These are phyloP conservation scores for Triangularia setosa DNA, from an alignment of 2,329 filamentous ascomycete genomes.

Conservation along the genomic window DNA sequence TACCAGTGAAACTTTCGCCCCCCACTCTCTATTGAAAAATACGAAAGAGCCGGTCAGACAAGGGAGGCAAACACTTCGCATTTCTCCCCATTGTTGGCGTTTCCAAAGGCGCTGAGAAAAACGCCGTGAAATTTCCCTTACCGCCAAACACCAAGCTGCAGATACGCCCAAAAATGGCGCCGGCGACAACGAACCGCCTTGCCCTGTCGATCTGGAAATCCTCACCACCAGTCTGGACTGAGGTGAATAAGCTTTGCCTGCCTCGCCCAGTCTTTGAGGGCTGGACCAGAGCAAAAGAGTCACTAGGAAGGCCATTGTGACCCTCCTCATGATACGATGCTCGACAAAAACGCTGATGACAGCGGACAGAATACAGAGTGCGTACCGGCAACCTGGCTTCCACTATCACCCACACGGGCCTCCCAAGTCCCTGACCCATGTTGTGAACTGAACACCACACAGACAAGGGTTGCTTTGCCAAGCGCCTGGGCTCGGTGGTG, in stretches of 20 bases:
- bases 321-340: background rate
- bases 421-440: constrained; percentile 14
- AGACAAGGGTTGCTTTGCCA: constrained; percentile 14
- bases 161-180: background rate
- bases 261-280: background rate
- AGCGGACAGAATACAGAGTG: background rate
- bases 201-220: background rate
- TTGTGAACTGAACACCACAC: constrained; percentile 1
- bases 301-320: background rate
- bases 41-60: too few relatives aligned
- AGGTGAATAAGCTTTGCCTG: background rate
- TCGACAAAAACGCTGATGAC: background rate
- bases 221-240: background rate
- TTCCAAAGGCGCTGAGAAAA: background rate
- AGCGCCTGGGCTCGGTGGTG: constrained; percentile 15
- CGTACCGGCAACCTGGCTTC: constrained; percentile 18
- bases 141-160: constrained; percentile 11
- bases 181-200: background rate
- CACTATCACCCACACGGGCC: constrained; percentile 19
- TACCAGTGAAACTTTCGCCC: background rate
- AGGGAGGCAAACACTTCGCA: background rate
- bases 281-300: background rate
- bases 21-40: background rate
- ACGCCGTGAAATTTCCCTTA: constrained; percentile 21
- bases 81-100: background rate